These are phyloP conservation scores for Trichaptum fuscoviolaceum DNA, from an alignment of 768 basidiomycete species.

Conservation along the genomic window DNA sequence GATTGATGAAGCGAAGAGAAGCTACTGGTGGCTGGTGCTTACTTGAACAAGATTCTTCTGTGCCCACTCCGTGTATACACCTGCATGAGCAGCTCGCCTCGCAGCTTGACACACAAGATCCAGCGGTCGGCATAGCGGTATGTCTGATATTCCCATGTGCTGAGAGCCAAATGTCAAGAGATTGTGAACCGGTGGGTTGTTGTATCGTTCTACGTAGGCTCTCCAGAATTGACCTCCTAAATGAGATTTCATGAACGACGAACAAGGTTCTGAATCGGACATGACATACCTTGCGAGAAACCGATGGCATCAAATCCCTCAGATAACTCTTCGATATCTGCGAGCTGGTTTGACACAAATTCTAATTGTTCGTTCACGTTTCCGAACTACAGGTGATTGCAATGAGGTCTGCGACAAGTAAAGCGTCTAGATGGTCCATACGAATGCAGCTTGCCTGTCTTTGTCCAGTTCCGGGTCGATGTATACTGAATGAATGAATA, in stretches of 20 bases:
- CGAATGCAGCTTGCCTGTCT: constrained; percentile 68
- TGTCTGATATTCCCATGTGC: constrained; percentile 80
- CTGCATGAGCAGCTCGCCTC: constrained; percentile 51
- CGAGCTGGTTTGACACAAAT: constrained; percentile 58
- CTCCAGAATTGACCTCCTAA: constrained; percentile 80
- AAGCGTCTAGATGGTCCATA: constrained; percentile 30
- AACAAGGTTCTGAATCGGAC: not conserved
- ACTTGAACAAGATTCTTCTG: constrained; percentile 76
- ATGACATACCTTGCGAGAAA: constrained; percentile 68
- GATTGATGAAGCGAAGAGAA: not conserved
- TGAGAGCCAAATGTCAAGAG: constrained; percentile 85
- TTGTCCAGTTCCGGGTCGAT: constrained; percentile 55
- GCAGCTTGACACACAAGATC: constrained; percentile 71
- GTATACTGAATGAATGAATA: constrained; percentile 73
- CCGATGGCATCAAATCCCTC: constrained; percentile 83
- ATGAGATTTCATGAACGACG: not conserved
- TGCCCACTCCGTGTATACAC: constrained; percentile 71
- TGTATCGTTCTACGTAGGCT: constrained; percentile 76
- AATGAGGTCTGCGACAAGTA: constrained; percentile 8
- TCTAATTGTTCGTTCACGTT: constrained; percentile 68
- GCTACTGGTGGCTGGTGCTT: constrained; percentile 9
- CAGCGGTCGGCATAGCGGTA: constrained; percentile 56
- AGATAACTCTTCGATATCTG: constrained; percentile 55
- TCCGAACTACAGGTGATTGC: constrained; percentile 52
- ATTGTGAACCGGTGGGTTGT: constrained; percentile 68